phyloP scores from a whole-genome alignment of 2,329 filamentous ascomycete genomes.

The Cercospora brassicicola region DNA sequence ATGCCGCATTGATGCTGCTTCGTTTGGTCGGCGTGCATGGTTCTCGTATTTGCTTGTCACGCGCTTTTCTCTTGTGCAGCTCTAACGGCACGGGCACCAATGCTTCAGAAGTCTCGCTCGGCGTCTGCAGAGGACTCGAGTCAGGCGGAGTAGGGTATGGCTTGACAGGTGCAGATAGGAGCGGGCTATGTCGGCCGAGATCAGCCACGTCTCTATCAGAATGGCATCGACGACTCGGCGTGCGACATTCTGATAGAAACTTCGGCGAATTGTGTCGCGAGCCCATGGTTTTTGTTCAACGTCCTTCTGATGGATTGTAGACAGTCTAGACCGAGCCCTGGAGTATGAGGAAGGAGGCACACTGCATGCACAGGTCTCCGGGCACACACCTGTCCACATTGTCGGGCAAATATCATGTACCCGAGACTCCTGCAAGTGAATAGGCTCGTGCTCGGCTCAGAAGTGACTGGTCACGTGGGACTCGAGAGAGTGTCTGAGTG shows the following conservation, averaged over 20 bases:
- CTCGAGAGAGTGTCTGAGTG: not conserved
- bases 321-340: not conserved
- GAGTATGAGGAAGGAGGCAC: not conserved
- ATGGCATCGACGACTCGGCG: not conserved
- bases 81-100: not conserved
- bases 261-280: not conserved
- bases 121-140: not conserved
- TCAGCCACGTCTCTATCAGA: not conserved
- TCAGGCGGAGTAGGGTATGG: conserved; percentile 5
- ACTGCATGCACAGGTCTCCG: not conserved
- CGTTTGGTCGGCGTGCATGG: not conserved
- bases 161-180: not conserved
- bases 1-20: not conserved
- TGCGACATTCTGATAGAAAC: not conserved
- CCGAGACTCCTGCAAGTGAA: not conserved
- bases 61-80: not conserved
- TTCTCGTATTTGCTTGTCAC: not conserved
- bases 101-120: not conserved
- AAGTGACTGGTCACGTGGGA: not conserved
- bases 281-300: not conserved
- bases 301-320: not conserved
- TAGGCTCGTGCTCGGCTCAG: not conserved
- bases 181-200: not conserved
- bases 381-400: not conserved
- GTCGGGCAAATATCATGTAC: not conserved